Evolutionary conservation across 768 basidiomycete genomes (phyloP), one percentile per base, ranked within the genome.

Genomic region (Leccinellum luteum): DNA sequence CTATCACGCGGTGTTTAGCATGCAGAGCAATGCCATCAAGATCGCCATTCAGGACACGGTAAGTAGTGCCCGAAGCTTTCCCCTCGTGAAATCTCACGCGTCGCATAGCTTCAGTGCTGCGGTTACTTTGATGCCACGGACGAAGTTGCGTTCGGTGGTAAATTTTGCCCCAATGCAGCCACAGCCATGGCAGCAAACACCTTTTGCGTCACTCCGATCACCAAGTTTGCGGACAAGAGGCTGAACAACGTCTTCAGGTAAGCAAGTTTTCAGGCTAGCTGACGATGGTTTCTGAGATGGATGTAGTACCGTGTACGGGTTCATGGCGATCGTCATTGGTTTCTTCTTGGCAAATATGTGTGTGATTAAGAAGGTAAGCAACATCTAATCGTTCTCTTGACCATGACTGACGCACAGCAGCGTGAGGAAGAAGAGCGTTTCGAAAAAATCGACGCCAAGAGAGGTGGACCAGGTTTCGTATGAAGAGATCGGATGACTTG

Each of bases 361-460:
- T 74, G 82, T 95, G 44, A 92, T 97, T 67, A 92, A 89, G 69
- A 85, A 81, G 83, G 87, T 85, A 21, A 19, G 60, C 49, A 58
- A n/a, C 15, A 9, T 49, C 25, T 0, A 3, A 17, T 25, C n/a
- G 10, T 47, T 8, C 23, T 48, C 19, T 35, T 10, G 30, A 44
- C 30, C 1, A 4, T 12, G 30, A 52, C 57, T 67, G 30, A 68
- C 54, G 23, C 23, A 52, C 48, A 58, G 51, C 76, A 92, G 90
- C 82, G 92, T 64, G 77, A 85, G 69, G 87, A 94, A 73, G 79
- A 82, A 56, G 88, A 89, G 64, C 86, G 93, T 34, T 95, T 96
- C 81, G 86, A 83, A 78, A 89, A 81, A 75, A 95, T 96, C 61
- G 92, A 95, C 63, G 83, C 84, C 55, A 96, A 95, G 75, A 87